Evolutionary conservation across 805 yeast genomes (phyloP).

Genomic region (Cyberlindnera maclurae): DNA sequence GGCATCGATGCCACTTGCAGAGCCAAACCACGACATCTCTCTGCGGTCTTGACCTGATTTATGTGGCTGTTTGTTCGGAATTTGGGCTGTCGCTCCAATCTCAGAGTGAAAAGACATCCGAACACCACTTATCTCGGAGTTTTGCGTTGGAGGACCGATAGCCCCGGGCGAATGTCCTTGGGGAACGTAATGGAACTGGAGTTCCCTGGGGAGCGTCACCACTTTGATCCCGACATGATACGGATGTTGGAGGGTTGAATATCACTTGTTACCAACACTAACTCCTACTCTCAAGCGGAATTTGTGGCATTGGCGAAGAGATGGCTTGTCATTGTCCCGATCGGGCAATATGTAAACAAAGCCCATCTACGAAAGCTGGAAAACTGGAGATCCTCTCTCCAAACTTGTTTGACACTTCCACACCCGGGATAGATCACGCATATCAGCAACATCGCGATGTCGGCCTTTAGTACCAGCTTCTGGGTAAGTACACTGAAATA

Average conservation of each 20-base stretch:
- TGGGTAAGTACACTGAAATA: conserved; percentile 31
- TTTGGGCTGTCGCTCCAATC: background rate
- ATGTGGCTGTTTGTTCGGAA: background rate
- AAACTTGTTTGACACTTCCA: background rate
- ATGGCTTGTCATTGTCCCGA: conserved; percentile 8
- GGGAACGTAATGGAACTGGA: too few species aligned
- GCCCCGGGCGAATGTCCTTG: too few species aligned
- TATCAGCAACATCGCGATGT: background rate
- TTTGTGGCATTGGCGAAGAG: too few species aligned
- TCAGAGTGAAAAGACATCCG: background rate
- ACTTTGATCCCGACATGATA: too few species aligned
- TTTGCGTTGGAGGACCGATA: background rate
- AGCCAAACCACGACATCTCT: conserved; percentile 24
- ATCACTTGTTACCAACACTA: too few species aligned
- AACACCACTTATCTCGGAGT: background rate
- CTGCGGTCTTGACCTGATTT: background rate
- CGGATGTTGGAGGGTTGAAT: too few species aligned
- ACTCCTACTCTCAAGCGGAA: too few species aligned
- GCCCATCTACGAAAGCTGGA: background rate
- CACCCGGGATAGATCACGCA: background rate
- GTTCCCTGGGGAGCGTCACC: too few species aligned
- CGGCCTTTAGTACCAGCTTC: conserved; percentile 37
- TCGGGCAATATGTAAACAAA: conserved; percentile 20
- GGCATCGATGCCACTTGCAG: conserved; percentile 32
- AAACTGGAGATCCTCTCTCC: background rate